Conservation (phyloP, 2,329 filamentous ascomycete genomes). For the Penicillium sumatraense region DNA sequence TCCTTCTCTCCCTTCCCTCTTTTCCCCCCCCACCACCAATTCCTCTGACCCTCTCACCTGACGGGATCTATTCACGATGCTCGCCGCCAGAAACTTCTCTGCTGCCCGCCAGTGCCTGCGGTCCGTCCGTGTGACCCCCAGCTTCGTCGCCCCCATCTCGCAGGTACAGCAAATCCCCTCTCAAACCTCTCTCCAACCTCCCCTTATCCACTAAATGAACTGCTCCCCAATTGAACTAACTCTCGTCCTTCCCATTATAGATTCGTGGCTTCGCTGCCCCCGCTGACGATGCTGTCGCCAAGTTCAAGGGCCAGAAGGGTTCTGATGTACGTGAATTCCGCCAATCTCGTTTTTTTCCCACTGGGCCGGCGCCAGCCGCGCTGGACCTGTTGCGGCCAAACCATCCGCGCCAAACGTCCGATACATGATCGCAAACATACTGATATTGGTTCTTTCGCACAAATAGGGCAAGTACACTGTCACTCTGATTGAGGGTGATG, state of each 20-base stretch:
- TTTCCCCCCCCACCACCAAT: constrained; percentile 16
- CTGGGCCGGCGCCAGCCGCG: constrained; percentile 34
- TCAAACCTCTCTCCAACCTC: constrained; percentile 1
- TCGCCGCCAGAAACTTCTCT: constrained; percentile 78
- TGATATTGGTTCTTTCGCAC: constrained; percentile 22
- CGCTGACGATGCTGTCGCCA: constrained; percentile 75
- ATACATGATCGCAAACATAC: constrained; percentile 6
- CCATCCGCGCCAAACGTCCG: constrained; percentile 3
- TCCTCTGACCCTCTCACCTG: constrained; percentile 13
- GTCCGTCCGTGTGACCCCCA: constrained; percentile 57
- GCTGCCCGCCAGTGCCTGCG: constrained; percentile 79
- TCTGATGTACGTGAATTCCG: constrained; percentile 69
- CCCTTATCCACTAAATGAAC: constrained; percentile 15
- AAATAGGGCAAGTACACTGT: constrained; percentile 89
- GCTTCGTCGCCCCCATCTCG: constrained; percentile 54
- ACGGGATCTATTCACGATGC: constrained; percentile 65
- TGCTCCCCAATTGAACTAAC: constrained; percentile 25
- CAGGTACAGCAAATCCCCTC: constrained; percentile 56
- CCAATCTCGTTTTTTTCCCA: constrained; percentile 25
- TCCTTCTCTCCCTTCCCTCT: constrained; percentile 19
- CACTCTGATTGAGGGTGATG: constrained; percentile 97
- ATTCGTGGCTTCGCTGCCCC: constrained; percentile 64
- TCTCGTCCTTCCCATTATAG: constrained; percentile 37
- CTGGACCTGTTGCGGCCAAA: constrained; percentile 5
- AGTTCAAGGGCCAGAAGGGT: constrained; percentile 91